Base-by-base conservation (phyloP, 2,329 filamentous ascomycete species). In the Fusarium pseudocircinatum region DNA sequence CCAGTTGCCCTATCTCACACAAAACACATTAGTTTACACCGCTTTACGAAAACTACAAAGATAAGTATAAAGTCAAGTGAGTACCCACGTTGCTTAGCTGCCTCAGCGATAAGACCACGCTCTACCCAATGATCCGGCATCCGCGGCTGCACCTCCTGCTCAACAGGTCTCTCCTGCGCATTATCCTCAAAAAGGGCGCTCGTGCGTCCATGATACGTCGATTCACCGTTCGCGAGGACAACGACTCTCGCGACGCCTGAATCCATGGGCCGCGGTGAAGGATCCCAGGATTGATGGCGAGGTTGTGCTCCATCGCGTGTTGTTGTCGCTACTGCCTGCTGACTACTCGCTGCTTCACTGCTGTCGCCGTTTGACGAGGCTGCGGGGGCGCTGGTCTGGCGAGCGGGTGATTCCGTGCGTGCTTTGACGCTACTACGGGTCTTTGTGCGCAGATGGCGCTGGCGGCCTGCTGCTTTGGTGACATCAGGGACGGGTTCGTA, bases 191-290 rank as follows among this genome's bases (percentile, higher is more conserved):
- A 87, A 4, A 87, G 64, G 2, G 85, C 82, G 60, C 85, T 87
- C 7, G 85, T 87, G 4, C 84, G 84, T 1, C 85, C 85, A 76
- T 87, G 85, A 32, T 87, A 87, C 47, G 83, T 85, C 10, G 85
- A 83, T 7, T 82, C 79, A 22, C 81, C 79, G 62, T 84, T 83
- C 9, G 82, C 79, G 15, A 82, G 81, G 7, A 84, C 81, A 20
- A 84, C 79, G 28, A 84, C 84, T 14, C 83, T 75, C 7, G 80
- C 78, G 40, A 80, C 82, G 18, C 72, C 68, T 7, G 80, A 69
- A 34, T 75, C 69, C 37, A 69, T 61, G 49, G 44, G 44, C 4
- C 43, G 52, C 11, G 40, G 43, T 53, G 54, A n/a, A 6, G 44
- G 42, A 43, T 64, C 44, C 69, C 69, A 71, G 13, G 67, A 61